phyloP scores from a whole-genome alignment of 108 stramenopile genomes.

The Cyclostephanos tholiformis region DNA sequence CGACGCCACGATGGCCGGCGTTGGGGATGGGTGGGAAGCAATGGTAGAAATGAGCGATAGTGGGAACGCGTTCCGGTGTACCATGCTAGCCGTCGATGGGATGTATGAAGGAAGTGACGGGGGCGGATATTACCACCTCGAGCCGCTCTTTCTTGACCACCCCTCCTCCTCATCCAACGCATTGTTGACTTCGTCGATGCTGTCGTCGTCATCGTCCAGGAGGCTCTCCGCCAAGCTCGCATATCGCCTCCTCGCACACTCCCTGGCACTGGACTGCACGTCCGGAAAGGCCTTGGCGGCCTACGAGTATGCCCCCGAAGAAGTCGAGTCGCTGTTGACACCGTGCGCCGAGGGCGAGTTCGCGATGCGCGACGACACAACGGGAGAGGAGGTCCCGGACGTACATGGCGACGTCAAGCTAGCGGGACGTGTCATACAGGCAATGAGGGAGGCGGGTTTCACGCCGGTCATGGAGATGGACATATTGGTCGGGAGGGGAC shows the following conservation, averaged over 20 bases:
- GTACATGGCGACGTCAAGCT: conserved; percentile 46
- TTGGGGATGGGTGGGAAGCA: conserved; percentile 44
- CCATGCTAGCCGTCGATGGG: conserved; percentile 68
- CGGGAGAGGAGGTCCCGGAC: conserved; percentile 22
- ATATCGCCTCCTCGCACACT: conserved; percentile 64
- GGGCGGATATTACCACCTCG: conserved; percentile 57
- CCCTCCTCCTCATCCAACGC: conserved; percentile 16
- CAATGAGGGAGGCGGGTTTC: conserved; percentile 74
- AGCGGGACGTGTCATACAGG: conserved; percentile 56
- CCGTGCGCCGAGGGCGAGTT: conserved; percentile 21
- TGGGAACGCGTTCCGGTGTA: conserved; percentile 27
- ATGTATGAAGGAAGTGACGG: conserved; percentile 63
- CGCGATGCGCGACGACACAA: conserved; percentile 15
- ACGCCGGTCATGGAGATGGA: conserved; percentile 76
- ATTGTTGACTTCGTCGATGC: background rate
- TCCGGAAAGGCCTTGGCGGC: conserved; percentile 44
- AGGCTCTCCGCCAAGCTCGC: conserved; percentile 63
- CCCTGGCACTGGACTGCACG: conserved; percentile 66
- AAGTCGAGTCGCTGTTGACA: conserved; percentile 10
- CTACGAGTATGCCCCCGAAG: conserved; percentile 12
- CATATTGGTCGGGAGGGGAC: conserved; percentile 65
- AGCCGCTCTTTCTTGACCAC: background rate
- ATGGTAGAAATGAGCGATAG: conserved; percentile 29
- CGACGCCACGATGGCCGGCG: conserved; percentile 8
- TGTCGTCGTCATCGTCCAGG: background rate